Conservation (phyloP, 768 basidiomycete genomes). For the Russula emetica region DNA sequence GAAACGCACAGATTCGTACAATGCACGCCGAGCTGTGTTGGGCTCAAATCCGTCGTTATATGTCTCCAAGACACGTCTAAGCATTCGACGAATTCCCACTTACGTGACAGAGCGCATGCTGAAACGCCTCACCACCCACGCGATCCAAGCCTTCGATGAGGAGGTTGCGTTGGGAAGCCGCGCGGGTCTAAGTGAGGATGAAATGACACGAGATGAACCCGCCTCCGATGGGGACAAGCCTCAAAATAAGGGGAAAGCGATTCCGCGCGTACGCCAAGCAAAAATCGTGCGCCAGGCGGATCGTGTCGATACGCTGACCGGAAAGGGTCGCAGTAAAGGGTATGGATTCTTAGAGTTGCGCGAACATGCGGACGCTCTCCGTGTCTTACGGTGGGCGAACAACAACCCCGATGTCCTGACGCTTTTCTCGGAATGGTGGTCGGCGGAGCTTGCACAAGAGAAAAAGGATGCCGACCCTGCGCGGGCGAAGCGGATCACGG, state of each 20-base stretch:
- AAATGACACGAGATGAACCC: constrained; percentile 44
- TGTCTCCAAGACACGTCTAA: constrained; percentile 91
- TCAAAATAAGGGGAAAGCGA: constrained; percentile 32
- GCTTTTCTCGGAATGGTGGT: constrained; percentile 81
- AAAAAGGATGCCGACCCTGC: constrained; percentile 47
- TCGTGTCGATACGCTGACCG: constrained; percentile 82
- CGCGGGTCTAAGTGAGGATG: constrained; percentile 63
- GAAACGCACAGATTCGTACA: constrained; percentile 80
- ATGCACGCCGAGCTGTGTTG: constrained; percentile 75
- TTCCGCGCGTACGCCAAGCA: constrained; percentile 50
- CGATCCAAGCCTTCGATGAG: constrained; percentile 69
- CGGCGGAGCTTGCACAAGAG: constrained; percentile 59
- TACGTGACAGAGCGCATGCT: constrained; percentile 88
- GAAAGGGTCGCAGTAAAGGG: constrained; percentile 84
- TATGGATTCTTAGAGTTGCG: constrained; percentile 95
- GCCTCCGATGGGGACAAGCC: constrained; percentile 31
- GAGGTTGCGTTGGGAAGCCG: constrained; percentile 67
- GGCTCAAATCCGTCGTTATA: constrained; percentile 91
- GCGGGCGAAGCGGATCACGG: constrained; percentile 56
- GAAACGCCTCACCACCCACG: constrained; percentile 81
- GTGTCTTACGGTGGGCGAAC: constrained; percentile 91
- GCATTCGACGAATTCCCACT: constrained; percentile 86
- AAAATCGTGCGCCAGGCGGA: constrained; percentile 91
- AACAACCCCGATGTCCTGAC: constrained; percentile 66
- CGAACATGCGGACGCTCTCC: constrained; percentile 83